These are phyloP conservation scores for Hordeum pubiflorum DNA, from an alignment of 202 grass and related monocot species.

Conservation along the genomic window DNA sequence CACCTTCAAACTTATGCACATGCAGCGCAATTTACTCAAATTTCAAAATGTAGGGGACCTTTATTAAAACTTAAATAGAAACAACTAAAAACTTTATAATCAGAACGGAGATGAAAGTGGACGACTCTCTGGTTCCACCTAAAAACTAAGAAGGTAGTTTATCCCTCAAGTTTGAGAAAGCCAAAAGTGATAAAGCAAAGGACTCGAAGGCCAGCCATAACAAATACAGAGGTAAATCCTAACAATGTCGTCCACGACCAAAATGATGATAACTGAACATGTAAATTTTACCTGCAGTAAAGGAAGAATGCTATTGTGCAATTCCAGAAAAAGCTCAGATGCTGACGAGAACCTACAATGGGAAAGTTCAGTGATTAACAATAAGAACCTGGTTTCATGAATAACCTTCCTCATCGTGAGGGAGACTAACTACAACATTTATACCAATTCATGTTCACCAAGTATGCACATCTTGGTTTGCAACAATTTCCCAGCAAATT, in stretches of 20 bases:
- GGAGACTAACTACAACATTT: not conserved
- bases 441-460: not conserved
- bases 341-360: conserved; percentile 34
- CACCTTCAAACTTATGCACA: not conserved
- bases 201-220: not conserved
- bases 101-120: not conserved
- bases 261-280: not conserved
- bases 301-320: conserved; percentile 53
- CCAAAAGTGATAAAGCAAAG: not conserved
- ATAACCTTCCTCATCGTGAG: not conserved
- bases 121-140: not conserved
- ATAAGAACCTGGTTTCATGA: not conserved
- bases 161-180: not conserved
- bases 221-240: not conserved
- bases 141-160: not conserved
- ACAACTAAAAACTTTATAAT: not conserved
- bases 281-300: conserved; percentile 58
- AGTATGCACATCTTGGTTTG: not conserved
- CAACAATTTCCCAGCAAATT: not conserved
- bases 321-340: conserved; percentile 55
- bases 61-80: not conserved
- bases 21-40: not conserved
- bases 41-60: not conserved
- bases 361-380: conserved; percentile 22
- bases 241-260: not conserved